phyloP scores from a whole-genome alignment of 2,329 filamentous ascomycete genomes.

The Aspergillus calidoustus region DNA sequence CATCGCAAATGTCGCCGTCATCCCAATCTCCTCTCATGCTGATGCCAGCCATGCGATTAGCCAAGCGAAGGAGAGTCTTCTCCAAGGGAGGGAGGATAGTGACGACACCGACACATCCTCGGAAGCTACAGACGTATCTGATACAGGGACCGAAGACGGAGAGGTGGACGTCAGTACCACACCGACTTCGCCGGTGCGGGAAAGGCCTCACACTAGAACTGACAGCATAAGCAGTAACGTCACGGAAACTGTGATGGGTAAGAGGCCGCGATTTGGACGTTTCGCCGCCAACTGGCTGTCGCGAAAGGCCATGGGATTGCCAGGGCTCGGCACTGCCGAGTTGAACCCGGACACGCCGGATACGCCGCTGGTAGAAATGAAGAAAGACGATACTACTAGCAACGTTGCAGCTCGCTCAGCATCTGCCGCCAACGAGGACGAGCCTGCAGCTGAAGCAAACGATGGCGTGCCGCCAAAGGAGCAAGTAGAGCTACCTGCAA shows the following conservation, averaged over 20 bases:
- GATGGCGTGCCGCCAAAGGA: conserved; percentile 6
- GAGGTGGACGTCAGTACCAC: conserved; percentile 34
- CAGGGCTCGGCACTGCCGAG: conserved; percentile 69
- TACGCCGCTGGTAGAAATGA: conserved; percentile 26
- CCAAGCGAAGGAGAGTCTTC: conserved; percentile 58
- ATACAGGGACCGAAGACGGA: conserved; percentile 34
- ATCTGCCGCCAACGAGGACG: conserved; percentile 21
- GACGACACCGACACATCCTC: conserved; percentile 35
- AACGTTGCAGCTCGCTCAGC: conserved; percentile 6
- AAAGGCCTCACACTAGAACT: conserved; percentile 32
- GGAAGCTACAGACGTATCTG: conserved; percentile 31
- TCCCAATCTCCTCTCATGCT: conserved; percentile 75
- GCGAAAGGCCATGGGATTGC: conserved; percentile 76
- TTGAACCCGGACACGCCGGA: conserved; percentile 48
- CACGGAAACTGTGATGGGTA: conserved; percentile 84
- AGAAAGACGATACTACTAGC: conserved; percentile 2
- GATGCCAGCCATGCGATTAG: conserved; percentile 76
- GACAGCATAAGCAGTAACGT: conserved; percentile 60
- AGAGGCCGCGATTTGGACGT: conserved; percentile 80
- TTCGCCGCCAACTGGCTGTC: conserved; percentile 95
- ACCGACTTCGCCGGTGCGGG: conserved; percentile 33
- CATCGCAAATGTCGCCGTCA: conserved; percentile 87
- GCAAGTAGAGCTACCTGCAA: conserved; percentile 18
- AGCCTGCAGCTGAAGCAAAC: conserved; percentile 14
- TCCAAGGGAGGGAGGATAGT: conserved; percentile 46